Evolutionary conservation across 1,284 basidiomycete species (phyloP).

Genomic region (Ustilago xerochloae): DNA sequence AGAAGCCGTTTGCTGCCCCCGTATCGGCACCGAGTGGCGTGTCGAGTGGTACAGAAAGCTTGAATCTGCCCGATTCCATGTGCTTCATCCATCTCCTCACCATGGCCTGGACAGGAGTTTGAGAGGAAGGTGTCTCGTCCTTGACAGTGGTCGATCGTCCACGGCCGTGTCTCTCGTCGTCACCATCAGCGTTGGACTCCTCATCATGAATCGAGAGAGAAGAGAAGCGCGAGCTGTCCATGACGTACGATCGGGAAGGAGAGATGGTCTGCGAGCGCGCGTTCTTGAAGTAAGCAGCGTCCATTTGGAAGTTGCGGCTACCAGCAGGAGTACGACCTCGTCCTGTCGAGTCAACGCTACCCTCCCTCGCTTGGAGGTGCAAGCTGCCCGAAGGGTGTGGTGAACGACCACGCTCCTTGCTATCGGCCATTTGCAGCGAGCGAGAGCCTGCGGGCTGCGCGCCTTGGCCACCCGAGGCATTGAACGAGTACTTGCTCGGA

Average conservation of each 20-base stretch:
- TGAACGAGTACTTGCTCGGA: slow-evolving; percentile 41
- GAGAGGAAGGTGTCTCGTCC: slow-evolving; percentile 45
- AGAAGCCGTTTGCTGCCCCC: slow-evolving; percentile 52
- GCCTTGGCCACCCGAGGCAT: slow-evolving; percentile 20
- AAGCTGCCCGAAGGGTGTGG: slow-evolving; percentile 45
- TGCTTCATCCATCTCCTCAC: slow-evolving; percentile 80
- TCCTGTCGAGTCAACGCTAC: slow-evolving; percentile 49
- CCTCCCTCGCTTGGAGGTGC: slow-evolving; percentile 47
- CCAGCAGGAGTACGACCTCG: slow-evolving; percentile 45
- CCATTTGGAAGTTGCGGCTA: slow-evolving; percentile 53
- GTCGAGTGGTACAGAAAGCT: slow-evolving; percentile 77
- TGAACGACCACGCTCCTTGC: slow-evolving; percentile 40
- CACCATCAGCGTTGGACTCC: slow-evolving; percentile 11
- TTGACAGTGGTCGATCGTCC: slow-evolving; percentile 48
- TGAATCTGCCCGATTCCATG: slow-evolving; percentile 78
- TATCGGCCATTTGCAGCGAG: slow-evolving; percentile 43
- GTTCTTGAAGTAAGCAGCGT: slow-evolving; percentile 59
- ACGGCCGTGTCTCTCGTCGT: slow-evolving; percentile 38
- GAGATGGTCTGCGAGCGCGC: slow-evolving; percentile 55
- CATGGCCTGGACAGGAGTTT: slow-evolving; percentile 73
- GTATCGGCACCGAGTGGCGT: slow-evolving; percentile 74
- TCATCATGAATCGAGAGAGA: slow-evolving; percentile 53
- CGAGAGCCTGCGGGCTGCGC: slow-evolving; percentile 32
- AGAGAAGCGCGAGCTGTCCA: slow-evolving; percentile 56
- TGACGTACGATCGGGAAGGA: slow-evolving; percentile 55